Percentiles rank a stretch among this genome's conserved stretches.
Conservation (phyloP, 768 basidiomycete genomes). For the Hypsizygus marmoreus region DNA sequence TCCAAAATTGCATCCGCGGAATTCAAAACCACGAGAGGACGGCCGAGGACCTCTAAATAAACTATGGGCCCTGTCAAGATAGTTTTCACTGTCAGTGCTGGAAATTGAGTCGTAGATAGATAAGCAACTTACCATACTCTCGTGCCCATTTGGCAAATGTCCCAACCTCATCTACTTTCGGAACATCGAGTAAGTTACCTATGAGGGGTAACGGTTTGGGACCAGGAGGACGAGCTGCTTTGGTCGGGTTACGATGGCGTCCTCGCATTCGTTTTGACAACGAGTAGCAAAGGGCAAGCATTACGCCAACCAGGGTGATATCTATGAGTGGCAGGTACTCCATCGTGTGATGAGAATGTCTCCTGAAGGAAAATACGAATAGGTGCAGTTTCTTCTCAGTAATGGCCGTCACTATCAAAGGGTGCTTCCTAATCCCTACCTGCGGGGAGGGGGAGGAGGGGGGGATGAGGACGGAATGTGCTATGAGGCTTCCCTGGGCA, state of each 20-base stretch:
- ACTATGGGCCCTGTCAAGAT: slow-evolving; percentile 49
- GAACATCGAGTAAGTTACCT: slow-evolving; percentile 54
- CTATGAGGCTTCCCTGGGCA: no score
- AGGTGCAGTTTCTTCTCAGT: no score
- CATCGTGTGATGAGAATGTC: no score
- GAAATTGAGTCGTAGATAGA: neutral
- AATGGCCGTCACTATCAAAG: no score
- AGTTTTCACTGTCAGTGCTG: neutral
- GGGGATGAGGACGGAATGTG: no score
- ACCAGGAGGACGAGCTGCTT: slow-evolving; percentile 53
- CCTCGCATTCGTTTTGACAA: slow-evolving; percentile 9
- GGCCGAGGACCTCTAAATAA: slow-evolving; percentile 52
- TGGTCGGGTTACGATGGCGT: slow-evolving; percentile 11
- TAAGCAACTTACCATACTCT: slow-evolving; percentile 36
- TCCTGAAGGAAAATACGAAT: no score
- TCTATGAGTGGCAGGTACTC: no score
- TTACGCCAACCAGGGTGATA: neutral
- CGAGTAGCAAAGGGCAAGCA: neutral
- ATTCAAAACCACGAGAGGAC: slow-evolving; percentile 49
- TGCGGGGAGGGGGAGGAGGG: no score
- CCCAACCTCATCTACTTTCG: slow-evolving; percentile 36
- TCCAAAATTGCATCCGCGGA: slow-evolving; percentile 43
- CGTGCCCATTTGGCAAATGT: slow-evolving; percentile 43
- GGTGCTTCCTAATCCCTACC: no score
- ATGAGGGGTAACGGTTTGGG: slow-evolving; percentile 53